Percentiles rank a stretch among this genome's conserved stretches.
These are phyloP conservation scores for Candida labiduridarum DNA, from an alignment of 1,139 yeast genomes.

Conservation along the genomic window DNA sequence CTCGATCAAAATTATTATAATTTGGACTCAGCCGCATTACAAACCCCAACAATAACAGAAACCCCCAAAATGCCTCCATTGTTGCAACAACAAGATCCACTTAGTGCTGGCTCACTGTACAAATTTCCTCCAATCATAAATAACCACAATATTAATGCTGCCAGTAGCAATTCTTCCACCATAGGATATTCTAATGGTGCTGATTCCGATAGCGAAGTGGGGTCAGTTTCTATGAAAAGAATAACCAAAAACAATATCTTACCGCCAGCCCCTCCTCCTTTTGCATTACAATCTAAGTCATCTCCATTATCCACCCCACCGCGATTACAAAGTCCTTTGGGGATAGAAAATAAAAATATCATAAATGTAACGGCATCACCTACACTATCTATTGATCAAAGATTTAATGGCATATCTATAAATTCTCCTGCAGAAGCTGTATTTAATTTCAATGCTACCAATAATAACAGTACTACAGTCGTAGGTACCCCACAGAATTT, in stretches of 20 bases:
- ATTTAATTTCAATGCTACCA: background rate
- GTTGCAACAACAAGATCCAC: slow-evolving; percentile 7
- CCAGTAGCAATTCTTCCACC: background rate
- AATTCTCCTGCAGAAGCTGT: slow-evolving; percentile 12
- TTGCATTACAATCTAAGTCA: slow-evolving; percentile 14
- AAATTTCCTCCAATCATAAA: slow-evolving; percentile 10
- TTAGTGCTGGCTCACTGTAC: slow-evolving; percentile 9
- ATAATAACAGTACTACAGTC: background rate
- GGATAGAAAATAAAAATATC: background rate
- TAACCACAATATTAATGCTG: background rate
- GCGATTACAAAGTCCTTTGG: slow-evolving; percentile 16
- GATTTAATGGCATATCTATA: slow-evolving; percentile 8
- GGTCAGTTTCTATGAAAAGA: slow-evolving; percentile 1
- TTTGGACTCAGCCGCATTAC: slow-evolving; percentile 7
- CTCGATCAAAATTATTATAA: slow-evolving; percentile 6
- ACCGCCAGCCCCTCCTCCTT: slow-evolving; percentile 16
- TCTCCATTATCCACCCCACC: slow-evolving; percentile 18
- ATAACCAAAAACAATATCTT: slow-evolving; percentile 1
- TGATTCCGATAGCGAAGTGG: slow-evolving; percentile 6
- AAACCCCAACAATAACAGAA: slow-evolving; percentile 16
- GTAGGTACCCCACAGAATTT: slow-evolving; percentile 11
- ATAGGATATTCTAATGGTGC: background rate
- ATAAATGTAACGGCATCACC: background rate
- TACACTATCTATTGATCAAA: background rate
- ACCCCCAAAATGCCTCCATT: slow-evolving; percentile 16